Conservation (phyloP, 1,284 basidiomycete genomes). For the Ceratobasidium sp. region DNA sequence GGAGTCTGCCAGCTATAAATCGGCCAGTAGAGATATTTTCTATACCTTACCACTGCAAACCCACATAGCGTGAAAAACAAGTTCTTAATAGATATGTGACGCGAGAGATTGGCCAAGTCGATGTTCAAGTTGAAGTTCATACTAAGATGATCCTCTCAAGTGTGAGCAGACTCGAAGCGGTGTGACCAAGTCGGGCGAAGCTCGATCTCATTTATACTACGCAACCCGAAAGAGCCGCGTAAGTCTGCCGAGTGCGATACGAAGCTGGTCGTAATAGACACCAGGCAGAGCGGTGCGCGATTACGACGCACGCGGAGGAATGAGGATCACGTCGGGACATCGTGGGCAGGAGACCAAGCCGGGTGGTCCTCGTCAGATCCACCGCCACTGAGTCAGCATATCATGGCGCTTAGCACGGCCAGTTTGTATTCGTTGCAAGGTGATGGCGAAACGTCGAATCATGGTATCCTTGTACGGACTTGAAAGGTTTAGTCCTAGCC, state of each 20-base stretch:
- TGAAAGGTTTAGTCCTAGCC: no score
- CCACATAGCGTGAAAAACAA: background rate
- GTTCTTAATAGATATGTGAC: background rate
- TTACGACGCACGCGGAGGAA: conserved; percentile 1
- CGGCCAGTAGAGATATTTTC: background rate
- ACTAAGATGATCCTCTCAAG: background rate
- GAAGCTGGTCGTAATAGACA: background rate
- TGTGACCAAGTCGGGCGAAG: background rate
- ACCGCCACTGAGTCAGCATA: no score
- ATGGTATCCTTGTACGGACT: no score
- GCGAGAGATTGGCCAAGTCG: background rate
- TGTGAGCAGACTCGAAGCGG: background rate
- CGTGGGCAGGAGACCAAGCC: background rate
- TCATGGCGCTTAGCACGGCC: no score
- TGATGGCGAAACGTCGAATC: no score
- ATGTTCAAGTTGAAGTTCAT: background rate
- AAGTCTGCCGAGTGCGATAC: background rate
- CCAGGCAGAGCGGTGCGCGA: background rate
- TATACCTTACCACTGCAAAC: conserved; percentile 7
- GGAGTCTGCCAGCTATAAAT: conserved; percentile 8
- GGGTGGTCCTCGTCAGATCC: background rate
- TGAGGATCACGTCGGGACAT: background rate
- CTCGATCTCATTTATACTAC: background rate
- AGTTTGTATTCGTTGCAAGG: no score
- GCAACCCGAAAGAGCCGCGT: background rate